These are phyloP conservation scores for Daldinia childiae DNA, from an alignment of 495 filamentous ascomycete genomes.

Conservation along the genomic window DNA sequence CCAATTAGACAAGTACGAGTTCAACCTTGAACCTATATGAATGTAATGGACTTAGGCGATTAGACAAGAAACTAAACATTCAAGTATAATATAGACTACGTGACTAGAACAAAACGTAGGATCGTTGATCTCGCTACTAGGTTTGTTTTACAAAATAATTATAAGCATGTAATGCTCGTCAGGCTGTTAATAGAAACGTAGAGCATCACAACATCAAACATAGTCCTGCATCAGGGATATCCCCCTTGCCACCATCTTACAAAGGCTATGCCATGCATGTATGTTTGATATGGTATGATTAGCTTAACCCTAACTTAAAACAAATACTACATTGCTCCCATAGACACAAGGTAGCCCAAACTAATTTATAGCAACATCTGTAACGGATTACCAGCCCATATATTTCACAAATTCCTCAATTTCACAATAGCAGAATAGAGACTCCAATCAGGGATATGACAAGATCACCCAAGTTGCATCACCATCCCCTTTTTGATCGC, in stretches of 20 bases:
- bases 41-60: not conserved
- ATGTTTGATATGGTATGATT: not conserved
- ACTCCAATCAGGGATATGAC: not conserved
- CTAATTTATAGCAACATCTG: not conserved
- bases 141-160: not conserved
- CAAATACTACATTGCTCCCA: not conserved
- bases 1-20: not conserved
- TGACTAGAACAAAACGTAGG: no score
- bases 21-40: not conserved
- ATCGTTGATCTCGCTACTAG: no score
- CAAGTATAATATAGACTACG: no score
- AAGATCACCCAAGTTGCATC: not conserved
- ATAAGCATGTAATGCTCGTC: not conserved
- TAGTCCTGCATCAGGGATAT: not conserved
- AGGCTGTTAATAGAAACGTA: not conserved
- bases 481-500: not conserved
- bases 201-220: not conserved
- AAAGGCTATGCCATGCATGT: not conserved
- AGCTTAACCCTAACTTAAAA: not conserved
- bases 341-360: not conserved
- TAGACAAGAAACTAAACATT: not conserved
- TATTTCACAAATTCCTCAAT: not conserved
- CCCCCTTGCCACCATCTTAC: not conserved
- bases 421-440: not conserved
- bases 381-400: not conserved